Conservation (phyloP, 371 early-diverging fungal species). For the Nosema muscidifuracis region DNA sequence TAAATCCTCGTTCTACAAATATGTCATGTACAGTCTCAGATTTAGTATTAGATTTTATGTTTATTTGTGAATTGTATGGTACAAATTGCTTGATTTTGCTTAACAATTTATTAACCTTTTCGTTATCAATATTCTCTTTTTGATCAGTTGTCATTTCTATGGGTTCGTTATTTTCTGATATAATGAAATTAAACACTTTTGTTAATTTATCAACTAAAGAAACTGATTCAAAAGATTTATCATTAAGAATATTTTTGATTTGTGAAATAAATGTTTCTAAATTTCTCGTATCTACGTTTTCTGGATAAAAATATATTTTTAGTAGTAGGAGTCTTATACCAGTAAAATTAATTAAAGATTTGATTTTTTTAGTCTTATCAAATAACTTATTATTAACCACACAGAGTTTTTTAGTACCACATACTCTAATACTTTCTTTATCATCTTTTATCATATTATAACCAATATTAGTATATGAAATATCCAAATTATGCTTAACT, state of each 20-base stretch:
- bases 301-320: not conserved
- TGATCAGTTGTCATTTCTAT: not conserved
- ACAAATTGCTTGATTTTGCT: no score
- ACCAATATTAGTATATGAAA: not conserved
- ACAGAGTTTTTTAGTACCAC: not conserved
- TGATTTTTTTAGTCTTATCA: not conserved
- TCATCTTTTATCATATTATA: not conserved
- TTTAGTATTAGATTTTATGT: not conserved
- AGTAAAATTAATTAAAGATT: not conserved
- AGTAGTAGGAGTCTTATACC: not conserved
- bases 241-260: not conserved
- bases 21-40: not conserved
- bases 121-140: not conserved
- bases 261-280: not conserved
- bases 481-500: not conserved
- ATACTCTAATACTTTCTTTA: not conserved
- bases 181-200: not conserved
- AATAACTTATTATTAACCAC: not conserved
- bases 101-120: no score
- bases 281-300: not conserved
- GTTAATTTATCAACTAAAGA: not conserved
- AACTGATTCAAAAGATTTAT: not conserved
- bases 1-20: constrained; percentile 5
- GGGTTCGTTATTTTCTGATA: not conserved
- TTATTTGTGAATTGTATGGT: not conserved